phyloP scores from a whole-genome alignment of 2,329 filamentous ascomycete genomes.

The Dendryphion nanum region DNA sequence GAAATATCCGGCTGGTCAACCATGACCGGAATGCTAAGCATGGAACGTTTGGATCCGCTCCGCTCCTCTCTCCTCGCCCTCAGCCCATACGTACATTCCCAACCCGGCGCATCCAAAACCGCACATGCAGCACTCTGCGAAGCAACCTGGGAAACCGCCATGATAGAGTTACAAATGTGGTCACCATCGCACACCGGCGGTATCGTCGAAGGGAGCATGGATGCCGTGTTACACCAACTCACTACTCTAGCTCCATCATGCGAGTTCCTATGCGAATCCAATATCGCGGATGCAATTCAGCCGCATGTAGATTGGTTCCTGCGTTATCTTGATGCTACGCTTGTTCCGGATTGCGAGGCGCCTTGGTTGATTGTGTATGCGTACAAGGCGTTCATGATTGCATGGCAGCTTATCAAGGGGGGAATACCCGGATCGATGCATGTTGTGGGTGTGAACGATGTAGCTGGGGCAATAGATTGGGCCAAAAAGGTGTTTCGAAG shows the following conservation, averaged over 20 bases:
- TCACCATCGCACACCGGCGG: constrained; percentile 24
- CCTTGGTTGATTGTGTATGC: constrained; percentile 21
- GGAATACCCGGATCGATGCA: constrained; percentile 14
- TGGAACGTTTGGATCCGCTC: constrained; percentile 18
- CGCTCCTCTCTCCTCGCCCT: constrained; percentile 14
- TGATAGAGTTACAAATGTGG: constrained; percentile 25
- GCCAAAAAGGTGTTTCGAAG: constrained; percentile 16
- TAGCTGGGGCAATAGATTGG: constrained; percentile 14
- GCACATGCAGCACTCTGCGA: constrained; percentile 12
- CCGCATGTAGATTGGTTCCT: constrained; percentile 23
- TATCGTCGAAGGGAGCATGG: constrained; percentile 16
- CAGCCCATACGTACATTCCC: constrained; percentile 7
- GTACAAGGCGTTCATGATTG: constrained; percentile 21
- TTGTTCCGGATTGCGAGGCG: constrained; percentile 12
- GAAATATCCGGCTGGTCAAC: constrained; percentile 23
- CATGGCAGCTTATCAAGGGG: constrained; percentile 17
- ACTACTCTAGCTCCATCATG: constrained; percentile 14
- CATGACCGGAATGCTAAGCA: constrained; percentile 21
- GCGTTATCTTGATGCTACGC: constrained; percentile 15
- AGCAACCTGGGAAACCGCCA: constrained; percentile 20
- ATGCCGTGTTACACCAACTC: constrained; percentile 14
- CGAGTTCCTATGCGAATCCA: constrained; percentile 16
- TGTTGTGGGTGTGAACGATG: constrained; percentile 14
- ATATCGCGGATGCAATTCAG: constrained; percentile 12
- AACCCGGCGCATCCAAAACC: background rate